Percentiles rank a stretch among this genome's conserved stretches.
Evolutionary conservation across 305 asterid genomes (phyloP).

Genomic region (Fraxinus sp.): DNA sequence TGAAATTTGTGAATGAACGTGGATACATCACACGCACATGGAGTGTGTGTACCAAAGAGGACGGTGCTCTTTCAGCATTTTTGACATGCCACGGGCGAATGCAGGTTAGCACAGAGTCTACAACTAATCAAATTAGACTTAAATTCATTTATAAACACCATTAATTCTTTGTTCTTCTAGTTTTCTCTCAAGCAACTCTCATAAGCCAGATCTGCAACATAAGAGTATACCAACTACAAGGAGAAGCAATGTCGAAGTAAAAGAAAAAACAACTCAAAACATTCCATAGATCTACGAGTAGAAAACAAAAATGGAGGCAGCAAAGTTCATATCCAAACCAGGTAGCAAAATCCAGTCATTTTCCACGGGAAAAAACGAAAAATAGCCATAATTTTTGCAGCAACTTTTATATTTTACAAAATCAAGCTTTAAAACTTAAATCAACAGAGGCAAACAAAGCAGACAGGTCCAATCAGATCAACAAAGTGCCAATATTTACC

Average conservation of each 20-base stretch:
- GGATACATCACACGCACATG: background rate
- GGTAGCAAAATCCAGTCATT: background rate
- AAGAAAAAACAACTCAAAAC: background rate
- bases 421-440: background rate
- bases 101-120: background rate
- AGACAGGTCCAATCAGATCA: background rate
- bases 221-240: constrained; percentile 4
- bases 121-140: background rate
- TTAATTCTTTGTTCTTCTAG: background rate
- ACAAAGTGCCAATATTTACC: background rate
- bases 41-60: background rate
- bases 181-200: background rate
- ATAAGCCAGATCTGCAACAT: constrained; percentile 24
- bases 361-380: background rate
- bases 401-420: background rate
- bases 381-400: background rate
- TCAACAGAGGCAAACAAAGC: background rate
- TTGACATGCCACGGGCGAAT: background rate
- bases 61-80: background rate
- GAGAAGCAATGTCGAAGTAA: background rate
- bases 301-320: background rate
- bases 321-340: background rate
- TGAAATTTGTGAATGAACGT: background rate
- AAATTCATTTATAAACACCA: constrained; percentile 10
- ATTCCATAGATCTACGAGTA: background rate